Evolutionary conservation across 2,329 filamentous ascomycete genomes (phyloP).

Genomic region (Alternaria gansuensis): DNA sequence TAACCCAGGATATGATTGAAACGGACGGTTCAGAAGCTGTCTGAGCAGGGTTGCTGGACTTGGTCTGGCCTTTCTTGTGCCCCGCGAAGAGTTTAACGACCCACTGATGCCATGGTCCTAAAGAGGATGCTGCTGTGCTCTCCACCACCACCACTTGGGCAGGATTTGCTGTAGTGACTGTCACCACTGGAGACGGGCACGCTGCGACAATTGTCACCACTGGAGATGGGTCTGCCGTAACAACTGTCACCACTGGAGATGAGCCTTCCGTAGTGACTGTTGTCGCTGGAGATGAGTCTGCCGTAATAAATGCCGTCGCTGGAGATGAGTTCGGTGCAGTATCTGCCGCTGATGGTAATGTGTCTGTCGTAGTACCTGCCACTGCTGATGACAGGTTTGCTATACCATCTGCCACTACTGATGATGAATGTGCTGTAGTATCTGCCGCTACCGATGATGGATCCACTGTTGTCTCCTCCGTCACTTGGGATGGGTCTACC

Average conservation of each 20-base stretch:
- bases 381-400: neutral
- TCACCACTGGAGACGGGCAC: neutral
- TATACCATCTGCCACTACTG: neutral
- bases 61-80: slow-evolving; percentile 2
- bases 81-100: slow-evolving; percentile 27
- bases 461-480: neutral
- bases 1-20: slow-evolving; percentile 2
- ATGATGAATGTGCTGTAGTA: neutral
- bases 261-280: neutral
- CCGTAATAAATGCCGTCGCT: neutral
- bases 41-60: neutral
- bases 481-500: neutral
- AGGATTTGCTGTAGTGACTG: neutral
- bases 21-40: neutral
- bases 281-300: neutral
- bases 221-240: neutral
- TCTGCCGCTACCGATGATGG: neutral
- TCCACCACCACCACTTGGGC: neutral
- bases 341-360: no score
- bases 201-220: neutral
- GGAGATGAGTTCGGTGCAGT: no score
- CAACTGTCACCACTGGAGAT: neutral
- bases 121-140: neutral
- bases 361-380: no score
- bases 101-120: slow-evolving; percentile 10